Base-by-base conservation (phyloP, 805 yeast species). In the Saccharomyces jurei region DNA sequence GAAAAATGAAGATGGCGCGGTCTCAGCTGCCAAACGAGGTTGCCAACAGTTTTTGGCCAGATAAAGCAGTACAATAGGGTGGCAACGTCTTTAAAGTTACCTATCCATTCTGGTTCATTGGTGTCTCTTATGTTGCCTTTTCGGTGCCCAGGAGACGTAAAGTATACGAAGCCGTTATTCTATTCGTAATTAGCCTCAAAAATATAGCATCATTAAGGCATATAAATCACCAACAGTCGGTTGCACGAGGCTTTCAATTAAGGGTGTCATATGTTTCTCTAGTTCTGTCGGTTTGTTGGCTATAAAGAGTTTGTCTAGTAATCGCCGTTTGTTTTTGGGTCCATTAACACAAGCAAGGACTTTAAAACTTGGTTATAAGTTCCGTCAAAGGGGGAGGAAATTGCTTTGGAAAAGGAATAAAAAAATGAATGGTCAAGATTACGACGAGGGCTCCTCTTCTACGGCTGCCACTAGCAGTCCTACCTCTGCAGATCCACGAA, bases 391-490 rank as follows among this genome's bases (percentile, higher is more conserved):
- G 44, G 44, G 44, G 44, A 36, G 10, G 17, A 36, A 36, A 36
- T 17, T 36, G 44, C 44, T 36, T 36, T 36, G 44, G 44, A 36
- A 25, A 36, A 36, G 25, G 11, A 36, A 36, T 17, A 36, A 36
- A 36, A 36, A 17, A 17, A 36, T 36, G 44, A 36, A 36, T 36
- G 25, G 44, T 9, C 44, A 36, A 36, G 44, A 17, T 21, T 36
- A 36, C 44, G 13, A 36, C 17, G 44, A 36, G 17, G 17, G 44
- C 30, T 41, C 61, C 41, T 55, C 62, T 29, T 25, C 59, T 17
- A 55, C 64, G 17, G 57, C 66, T 29, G 58, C 65, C 22, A 49
- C 60, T 11, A 47, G 69, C n/a, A 46, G 71, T 27, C 46, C 69
- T 3, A 52, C 69, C 25, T 36, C 69, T 17, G 44, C 10, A 14